These are phyloP conservation scores for Xylariales sp. DNA, from an alignment of 2,329 filamentous ascomycete species.

Conservation along the genomic window DNA sequence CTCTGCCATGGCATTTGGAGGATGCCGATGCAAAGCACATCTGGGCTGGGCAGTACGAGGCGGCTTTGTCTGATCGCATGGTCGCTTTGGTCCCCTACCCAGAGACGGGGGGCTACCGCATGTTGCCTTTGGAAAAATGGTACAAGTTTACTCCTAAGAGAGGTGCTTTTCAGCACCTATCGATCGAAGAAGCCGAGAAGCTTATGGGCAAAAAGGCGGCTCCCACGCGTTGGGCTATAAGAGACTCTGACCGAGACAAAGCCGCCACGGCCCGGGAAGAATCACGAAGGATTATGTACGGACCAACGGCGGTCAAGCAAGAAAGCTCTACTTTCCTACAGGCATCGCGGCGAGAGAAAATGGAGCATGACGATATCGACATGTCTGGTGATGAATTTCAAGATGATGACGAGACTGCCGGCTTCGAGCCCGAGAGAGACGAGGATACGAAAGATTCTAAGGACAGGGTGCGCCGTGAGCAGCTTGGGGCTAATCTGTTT, in stretches of 20 bases:
- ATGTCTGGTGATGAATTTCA: constrained; percentile 81
- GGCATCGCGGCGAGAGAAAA: constrained; percentile 70
- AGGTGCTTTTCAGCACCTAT: constrained; percentile 76
- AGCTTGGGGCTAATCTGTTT: constrained; percentile 89
- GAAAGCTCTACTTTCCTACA: constrained; percentile 74
- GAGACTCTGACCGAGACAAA: constrained; percentile 64
- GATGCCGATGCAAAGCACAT: constrained; percentile 96
- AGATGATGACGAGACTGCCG: constrained; percentile 84
- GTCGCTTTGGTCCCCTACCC: constrained; percentile 78
- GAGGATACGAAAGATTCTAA: constrained; percentile 81
- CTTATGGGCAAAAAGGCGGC: constrained; percentile 82
- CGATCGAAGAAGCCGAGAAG: constrained; percentile 86
- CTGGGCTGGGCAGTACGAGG: constrained; percentile 92
- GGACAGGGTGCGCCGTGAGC: constrained; percentile 79
- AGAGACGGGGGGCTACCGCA: constrained; percentile 73
- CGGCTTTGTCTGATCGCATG: constrained; percentile 85
- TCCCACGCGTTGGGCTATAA: constrained; percentile 83
- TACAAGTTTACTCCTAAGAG: constrained; percentile 88
- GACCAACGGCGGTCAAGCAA: constrained; percentile 71
- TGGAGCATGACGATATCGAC: constrained; percentile 77
- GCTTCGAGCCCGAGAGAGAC: constrained; percentile 81
- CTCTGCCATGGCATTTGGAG: constrained; percentile 94
- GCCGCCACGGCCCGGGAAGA: constrained; percentile 68
- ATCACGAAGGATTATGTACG: constrained; percentile 70
- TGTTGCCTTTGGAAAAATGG: constrained; percentile 95